These are phyloP conservation scores for Podospora fimiseda DNA, from an alignment of 495 filamentous ascomycete genomes.

Conservation along the genomic window DNA sequence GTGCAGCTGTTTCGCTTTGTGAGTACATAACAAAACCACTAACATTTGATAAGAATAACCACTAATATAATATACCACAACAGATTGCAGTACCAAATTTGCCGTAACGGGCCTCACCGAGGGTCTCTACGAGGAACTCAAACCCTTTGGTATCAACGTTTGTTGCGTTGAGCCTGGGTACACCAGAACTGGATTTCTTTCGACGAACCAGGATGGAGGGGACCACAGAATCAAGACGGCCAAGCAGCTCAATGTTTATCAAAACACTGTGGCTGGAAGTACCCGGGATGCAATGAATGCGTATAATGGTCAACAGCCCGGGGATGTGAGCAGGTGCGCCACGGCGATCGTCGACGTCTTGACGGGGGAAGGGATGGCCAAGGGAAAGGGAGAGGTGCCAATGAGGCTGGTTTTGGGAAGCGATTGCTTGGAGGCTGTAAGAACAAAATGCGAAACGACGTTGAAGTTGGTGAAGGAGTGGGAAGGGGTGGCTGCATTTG, in stretches of 20 bases:
- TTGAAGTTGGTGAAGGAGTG: conserved; percentile 30
- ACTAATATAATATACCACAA: conserved; percentile 4
- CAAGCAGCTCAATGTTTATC: conserved; percentile 26
- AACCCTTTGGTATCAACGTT: conserved; percentile 39
- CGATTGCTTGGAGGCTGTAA: conserved; percentile 26
- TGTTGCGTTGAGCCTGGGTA: conserved; percentile 45
- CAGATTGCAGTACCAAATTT: conserved; percentile 41
- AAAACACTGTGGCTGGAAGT: conserved; percentile 17
- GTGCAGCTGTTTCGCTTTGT: conserved; percentile 28
- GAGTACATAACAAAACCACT: no score
- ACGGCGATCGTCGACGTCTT: conserved; percentile 41
- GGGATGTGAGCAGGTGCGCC: conserved; percentile 41
- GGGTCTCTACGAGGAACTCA: conserved; percentile 35
- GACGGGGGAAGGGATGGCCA: conserved; percentile 31
- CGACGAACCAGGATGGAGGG: conserved; percentile 12
- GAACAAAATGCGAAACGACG: conserved; percentile 26
- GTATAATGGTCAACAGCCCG: conserved; percentile 32
- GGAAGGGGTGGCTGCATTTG: conserved; percentile 23
- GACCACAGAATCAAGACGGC: conserved; percentile 26
- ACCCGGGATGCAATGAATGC: conserved; percentile 16
- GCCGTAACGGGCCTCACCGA: conserved; percentile 38
- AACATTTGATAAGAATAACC: no score
- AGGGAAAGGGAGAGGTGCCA: conserved; percentile 28
- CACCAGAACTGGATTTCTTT: conserved; percentile 33
- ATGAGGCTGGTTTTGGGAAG: conserved; percentile 29